Conservation (phyloP, 371 early-diverging fungal species). For the Mortierella sp. region DNA sequence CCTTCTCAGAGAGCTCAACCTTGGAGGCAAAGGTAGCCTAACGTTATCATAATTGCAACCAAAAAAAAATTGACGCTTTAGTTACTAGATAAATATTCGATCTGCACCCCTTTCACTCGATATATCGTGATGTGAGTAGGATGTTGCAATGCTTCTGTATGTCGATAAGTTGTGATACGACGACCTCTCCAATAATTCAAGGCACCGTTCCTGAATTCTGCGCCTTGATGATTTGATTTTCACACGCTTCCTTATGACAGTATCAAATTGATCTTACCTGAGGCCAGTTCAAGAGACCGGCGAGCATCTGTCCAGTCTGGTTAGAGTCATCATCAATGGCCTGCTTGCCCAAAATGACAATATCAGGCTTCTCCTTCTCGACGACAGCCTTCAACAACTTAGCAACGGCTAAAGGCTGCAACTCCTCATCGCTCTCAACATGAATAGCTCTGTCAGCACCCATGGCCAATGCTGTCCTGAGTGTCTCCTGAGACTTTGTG, state of each 20-base stretch:
- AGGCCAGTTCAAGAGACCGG: constrained; percentile 95
- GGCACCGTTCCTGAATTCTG: constrained; percentile 34
- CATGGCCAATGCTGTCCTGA: constrained; percentile 98
- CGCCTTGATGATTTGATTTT: not conserved
- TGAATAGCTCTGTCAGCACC: constrained; percentile 98
- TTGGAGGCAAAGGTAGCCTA: constrained; percentile 97
- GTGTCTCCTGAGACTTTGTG: constrained; percentile 90
- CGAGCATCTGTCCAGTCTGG: constrained; percentile 99
- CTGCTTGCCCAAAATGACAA: constrained; percentile 98
- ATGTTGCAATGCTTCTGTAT: not conserved
- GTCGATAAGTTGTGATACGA: not conserved
- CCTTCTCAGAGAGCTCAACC: constrained; percentile 81
- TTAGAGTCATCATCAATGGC: constrained; percentile 98
- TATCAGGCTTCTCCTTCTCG: constrained; percentile 92
- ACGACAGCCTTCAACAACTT: constrained; percentile 91
- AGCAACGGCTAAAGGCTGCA: constrained; percentile 92
- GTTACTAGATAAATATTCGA: not conserved
- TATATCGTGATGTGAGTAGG: not conserved
- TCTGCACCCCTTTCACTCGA: not conserved
- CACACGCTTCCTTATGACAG: constrained; percentile 12
- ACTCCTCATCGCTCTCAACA: constrained; percentile 87
- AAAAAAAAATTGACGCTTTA: too few relatives aligned
- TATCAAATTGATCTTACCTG: constrained; percentile 70
- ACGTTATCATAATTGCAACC: not conserved
- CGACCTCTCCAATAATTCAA: constrained; percentile 12